Conservation (phyloP, 2,329 filamentous ascomycete genomes). For the Cylindrodendrum hubeiense region DNA sequence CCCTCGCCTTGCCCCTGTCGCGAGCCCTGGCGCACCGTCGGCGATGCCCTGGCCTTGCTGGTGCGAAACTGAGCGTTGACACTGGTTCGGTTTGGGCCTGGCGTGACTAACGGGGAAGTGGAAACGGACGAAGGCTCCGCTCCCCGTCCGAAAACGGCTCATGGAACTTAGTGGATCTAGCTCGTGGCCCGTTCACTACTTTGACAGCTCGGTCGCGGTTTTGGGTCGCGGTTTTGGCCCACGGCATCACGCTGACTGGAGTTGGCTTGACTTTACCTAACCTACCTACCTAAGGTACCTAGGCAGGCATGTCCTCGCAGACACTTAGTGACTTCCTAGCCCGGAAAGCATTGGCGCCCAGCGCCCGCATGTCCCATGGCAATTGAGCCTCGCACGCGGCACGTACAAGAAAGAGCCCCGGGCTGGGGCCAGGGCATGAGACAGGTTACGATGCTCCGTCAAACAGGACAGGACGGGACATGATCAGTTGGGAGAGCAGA, state of each 20-base stretch:
- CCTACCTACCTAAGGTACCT: background rate
- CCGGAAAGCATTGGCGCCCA: background rate
- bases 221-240: conserved; percentile 6
- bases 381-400: conserved; percentile 4
- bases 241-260: background rate
- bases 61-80: conserved; percentile 9
- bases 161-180: conserved; percentile 9
- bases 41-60: conserved; percentile 10
- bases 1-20: background rate
- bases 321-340: background rate
- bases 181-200: background rate
- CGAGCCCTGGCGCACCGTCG: conserved; percentile 4
- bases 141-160: conserved; percentile 32
- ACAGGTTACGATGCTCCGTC: conserved; percentile 14
- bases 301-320: background rate
- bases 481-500: conserved; percentile 20
- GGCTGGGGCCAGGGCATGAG: conserved; percentile 14
- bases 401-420: conserved; percentile 3
- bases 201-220: conserved; percentile 22
- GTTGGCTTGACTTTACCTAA: background rate
- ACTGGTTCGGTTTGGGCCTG: conserved; percentile 19
- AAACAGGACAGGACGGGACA: conserved; percentile 12
- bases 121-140: conserved; percentile 31
- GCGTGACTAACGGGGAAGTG: conserved; percentile 24
- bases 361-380: background rate